These are phyloP conservation scores for Periconia macrospinosa DNA, from an alignment of 2,329 filamentous ascomycete species.

Conservation along the genomic window DNA sequence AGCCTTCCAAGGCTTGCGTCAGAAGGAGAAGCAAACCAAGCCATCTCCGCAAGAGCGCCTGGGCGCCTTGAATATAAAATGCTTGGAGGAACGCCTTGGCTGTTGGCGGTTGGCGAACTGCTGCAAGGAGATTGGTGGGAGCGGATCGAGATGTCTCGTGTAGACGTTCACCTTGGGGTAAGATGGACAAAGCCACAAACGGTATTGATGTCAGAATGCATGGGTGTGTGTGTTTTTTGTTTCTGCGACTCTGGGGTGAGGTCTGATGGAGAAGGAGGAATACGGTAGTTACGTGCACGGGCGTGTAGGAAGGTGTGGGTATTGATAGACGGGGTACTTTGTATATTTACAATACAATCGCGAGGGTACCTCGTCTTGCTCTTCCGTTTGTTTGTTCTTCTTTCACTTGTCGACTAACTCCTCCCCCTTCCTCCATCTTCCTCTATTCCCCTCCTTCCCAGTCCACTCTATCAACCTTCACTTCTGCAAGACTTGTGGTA, in stretches of 20 bases:
- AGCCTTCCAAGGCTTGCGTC: no score
- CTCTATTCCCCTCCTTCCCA: background rate
- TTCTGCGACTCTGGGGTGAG: background rate
- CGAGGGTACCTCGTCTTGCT: background rate
- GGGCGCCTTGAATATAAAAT: conserved; percentile 1
- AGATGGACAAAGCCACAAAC: background rate
- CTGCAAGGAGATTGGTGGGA: conserved; percentile 2
- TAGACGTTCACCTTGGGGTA: no score
- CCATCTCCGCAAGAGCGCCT: background rate
- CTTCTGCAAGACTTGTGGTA: background rate
- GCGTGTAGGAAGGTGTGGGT: no score
- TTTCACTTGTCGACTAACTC: background rate
- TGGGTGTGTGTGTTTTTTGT: background rate
- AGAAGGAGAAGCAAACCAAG: background rate
- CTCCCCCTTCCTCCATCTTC: background rate
- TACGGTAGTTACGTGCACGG: no score
- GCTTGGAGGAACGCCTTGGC: background rate
- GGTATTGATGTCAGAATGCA: conserved; percentile 1
- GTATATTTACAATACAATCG: no score
- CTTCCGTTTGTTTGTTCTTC: background rate
- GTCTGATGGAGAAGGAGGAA: background rate
- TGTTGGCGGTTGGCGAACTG: background rate
- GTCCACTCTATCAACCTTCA: background rate
- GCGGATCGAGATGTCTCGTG: background rate
- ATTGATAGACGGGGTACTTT: no score